A percentile compares a stretch with the other conserved stretches of the same genome.
These are phyloP conservation scores for Venturia effusa DNA, from an alignment of 2,329 filamentous ascomycete species.

Conservation along the genomic window DNA sequence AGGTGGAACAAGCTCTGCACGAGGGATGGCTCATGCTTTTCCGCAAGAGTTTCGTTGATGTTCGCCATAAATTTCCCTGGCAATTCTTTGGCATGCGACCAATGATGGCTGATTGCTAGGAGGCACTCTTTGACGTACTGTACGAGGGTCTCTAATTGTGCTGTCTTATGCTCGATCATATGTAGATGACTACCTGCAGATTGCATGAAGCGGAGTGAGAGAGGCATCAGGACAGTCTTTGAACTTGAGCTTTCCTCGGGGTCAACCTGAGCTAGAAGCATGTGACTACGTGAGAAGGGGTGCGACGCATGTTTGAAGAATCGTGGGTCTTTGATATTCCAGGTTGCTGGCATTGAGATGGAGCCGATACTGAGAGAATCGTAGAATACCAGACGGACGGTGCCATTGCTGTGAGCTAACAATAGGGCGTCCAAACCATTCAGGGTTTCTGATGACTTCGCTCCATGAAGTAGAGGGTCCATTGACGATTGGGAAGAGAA, in stretches of 20 bases:
- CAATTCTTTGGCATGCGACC: constrained; percentile 70
- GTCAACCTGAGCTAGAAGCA: constrained; percentile 49
- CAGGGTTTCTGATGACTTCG: constrained; percentile 48
- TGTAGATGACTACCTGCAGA: constrained; percentile 71
- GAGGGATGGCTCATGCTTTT: constrained; percentile 54
- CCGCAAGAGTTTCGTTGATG: constrained; percentile 63
- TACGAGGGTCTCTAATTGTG: constrained; percentile 74
- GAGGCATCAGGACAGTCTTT: constrained; percentile 44
- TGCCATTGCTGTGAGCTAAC: constrained; percentile 59
- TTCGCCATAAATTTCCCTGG: constrained; percentile 67
- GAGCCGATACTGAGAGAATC: constrained; percentile 72
- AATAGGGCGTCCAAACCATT: constrained; percentile 72
- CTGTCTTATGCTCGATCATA: constrained; percentile 75
- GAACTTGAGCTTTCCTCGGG: constrained; percentile 29
- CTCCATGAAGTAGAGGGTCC: constrained; percentile 26
- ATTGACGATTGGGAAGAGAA: constrained; percentile 30
- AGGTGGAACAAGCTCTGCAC: constrained; percentile 73
- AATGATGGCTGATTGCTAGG: constrained; percentile 68
- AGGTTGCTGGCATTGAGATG: constrained; percentile 41
- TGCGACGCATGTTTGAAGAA: constrained; percentile 58
- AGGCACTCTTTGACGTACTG: constrained; percentile 76
- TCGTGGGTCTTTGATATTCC: constrained; percentile 34
- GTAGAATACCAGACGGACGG: constrained; percentile 69
- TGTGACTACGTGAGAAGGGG: constrained; percentile 63
- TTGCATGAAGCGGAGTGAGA: constrained; percentile 75